phyloP scores from a whole-genome alignment of 495 filamentous ascomycete species.

The Halenospora varia region DNA sequence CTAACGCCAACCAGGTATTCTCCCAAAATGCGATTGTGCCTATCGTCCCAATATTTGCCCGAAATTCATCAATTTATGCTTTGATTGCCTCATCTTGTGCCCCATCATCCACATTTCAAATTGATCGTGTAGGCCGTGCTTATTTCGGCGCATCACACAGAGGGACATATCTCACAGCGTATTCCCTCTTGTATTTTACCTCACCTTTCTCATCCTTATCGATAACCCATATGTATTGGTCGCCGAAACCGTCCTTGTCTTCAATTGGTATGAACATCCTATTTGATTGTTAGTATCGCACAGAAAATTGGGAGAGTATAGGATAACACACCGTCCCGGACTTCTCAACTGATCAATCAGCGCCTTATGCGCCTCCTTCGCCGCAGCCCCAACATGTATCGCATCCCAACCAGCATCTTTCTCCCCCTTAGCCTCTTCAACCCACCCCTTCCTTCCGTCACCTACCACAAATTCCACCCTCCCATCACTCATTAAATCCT shows the following conservation, averaged over 20 bases:
- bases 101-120: no score
- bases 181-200: slow-evolving; percentile 68
- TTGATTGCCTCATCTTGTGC: no score
- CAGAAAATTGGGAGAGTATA: background rate
- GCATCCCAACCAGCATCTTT: slow-evolving; percentile 70
- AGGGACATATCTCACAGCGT: slow-evolving; percentile 89
- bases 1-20: no score
- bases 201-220: slow-evolving; percentile 80
- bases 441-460: slow-evolving; percentile 80
- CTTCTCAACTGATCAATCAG: slow-evolving; percentile 74
- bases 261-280: slow-evolving; percentile 86
- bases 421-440: slow-evolving; percentile 27
- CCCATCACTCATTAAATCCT: slow-evolving; percentile 55
- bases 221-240: slow-evolving; percentile 84
- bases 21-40: no score
- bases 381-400: slow-evolving; percentile 93
- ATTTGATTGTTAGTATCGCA: background rate
- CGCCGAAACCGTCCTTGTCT: slow-evolving; percentile 37
- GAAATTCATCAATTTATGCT: no score
- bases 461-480: slow-evolving; percentile 70
- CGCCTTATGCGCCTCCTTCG: slow-evolving; percentile 63
- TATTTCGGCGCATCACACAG: slow-evolving; percentile 86
- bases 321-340: slow-evolving; percentile 55
- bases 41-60: no score
- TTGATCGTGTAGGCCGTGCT: no score